phyloP scores from a whole-genome alignment of 345 rosid genomes.

The Syzygium aqueum region DNA sequence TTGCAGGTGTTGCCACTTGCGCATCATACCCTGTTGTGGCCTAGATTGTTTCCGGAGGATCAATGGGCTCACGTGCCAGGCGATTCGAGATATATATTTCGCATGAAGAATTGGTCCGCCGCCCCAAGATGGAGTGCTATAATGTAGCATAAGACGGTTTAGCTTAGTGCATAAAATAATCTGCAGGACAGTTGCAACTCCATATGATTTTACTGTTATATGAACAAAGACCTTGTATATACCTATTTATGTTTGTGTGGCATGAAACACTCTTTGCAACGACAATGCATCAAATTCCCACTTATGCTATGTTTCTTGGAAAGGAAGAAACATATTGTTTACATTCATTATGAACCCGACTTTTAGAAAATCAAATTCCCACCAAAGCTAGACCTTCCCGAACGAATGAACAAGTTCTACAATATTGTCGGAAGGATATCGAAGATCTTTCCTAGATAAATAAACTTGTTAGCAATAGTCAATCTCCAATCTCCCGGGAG shows the following conservation, averaged over 20 bases:
- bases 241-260: background rate
- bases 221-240: background rate
- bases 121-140: background rate
- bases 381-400: background rate
- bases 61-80: background rate
- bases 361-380: background rate
- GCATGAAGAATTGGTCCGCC: background rate
- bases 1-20: conserved; percentile 35
- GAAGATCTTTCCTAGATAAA: background rate
- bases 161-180: background rate
- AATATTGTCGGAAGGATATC: background rate
- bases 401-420: background rate
- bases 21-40: conserved; percentile 36
- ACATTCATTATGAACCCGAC: background rate
- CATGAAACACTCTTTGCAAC: background rate
- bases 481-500: background rate
- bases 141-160: background rate
- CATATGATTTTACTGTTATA: background rate
- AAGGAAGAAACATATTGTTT: background rate
- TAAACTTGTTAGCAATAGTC: background rate
- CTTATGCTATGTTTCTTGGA: background rate
- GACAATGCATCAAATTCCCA: background rate
- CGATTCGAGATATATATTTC: background rate
- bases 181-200: background rate
- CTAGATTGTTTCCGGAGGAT: background rate